phyloP scores from a whole-genome alignment of 2,329 filamentous ascomycete species.

The Rhynchosporium secalis region DNA sequence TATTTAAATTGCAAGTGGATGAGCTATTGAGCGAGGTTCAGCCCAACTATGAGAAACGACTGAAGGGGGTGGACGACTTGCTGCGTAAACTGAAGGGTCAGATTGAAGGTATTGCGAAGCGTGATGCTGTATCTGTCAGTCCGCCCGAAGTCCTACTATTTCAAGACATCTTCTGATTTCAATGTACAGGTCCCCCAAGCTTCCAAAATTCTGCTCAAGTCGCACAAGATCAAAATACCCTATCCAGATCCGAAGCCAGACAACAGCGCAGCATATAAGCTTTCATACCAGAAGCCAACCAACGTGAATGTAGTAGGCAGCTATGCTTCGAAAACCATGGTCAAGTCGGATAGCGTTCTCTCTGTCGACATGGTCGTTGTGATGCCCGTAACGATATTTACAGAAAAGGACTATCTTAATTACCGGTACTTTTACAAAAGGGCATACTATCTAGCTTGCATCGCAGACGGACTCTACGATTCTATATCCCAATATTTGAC shows the following conservation, averaged over 20 bases:
- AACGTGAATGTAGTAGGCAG: constrained; percentile 88
- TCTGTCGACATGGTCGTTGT: constrained; percentile 82
- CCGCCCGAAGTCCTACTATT: constrained; percentile 13
- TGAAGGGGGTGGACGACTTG: constrained; percentile 52
- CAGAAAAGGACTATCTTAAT: constrained; percentile 93
- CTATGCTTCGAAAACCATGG: constrained; percentile 74
- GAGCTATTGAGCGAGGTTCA: constrained; percentile 59
- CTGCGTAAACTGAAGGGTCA: constrained; percentile 55
- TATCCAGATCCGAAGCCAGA: constrained; percentile 80
- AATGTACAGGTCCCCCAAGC: constrained; percentile 65
- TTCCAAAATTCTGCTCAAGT: constrained; percentile 63
- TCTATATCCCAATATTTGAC: constrained; percentile 54
- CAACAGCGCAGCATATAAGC: constrained; percentile 76
- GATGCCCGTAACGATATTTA: constrained; percentile 78
- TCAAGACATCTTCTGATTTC: neutral
- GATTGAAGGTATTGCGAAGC: constrained; percentile 57
- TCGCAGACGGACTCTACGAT: constrained; percentile 69
- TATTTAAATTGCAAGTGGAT: constrained; percentile 68
- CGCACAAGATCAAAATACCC: constrained; percentile 70
- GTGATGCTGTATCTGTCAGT: constrained; percentile 47
- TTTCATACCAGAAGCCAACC: constrained; percentile 73
- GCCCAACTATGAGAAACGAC: constrained; percentile 58
- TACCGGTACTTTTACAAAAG: constrained; percentile 93
- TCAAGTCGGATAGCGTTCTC: constrained; percentile 59
- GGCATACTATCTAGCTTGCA: constrained; percentile 84